phyloP scores from a whole-genome alignment of 345 rosid species.

The Schrenkiella parvula region DNA sequence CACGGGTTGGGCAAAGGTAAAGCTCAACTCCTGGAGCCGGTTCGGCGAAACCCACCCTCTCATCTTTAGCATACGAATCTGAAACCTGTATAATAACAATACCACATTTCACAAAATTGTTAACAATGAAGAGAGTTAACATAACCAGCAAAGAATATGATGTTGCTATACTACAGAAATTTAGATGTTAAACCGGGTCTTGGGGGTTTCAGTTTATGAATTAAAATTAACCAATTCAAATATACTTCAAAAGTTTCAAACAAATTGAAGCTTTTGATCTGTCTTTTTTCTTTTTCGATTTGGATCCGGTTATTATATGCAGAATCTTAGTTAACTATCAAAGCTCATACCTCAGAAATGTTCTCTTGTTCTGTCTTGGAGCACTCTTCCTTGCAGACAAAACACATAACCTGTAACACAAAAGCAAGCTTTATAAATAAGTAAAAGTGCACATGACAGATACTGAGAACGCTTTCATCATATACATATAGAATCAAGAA shows the following conservation, averaged over 20 bases:
- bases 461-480: background rate
- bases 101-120: background rate
- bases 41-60: constrained; percentile 78
- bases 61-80: constrained; percentile 56
- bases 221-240: too few relatives aligned
- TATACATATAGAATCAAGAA: background rate
- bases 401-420: constrained; percentile 56
- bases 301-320: background rate
- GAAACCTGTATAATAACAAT: constrained; percentile 46
- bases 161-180: background rate
- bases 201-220: background rate
- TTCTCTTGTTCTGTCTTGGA: constrained; percentile 43
- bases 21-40: constrained; percentile 72
- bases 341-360: constrained; percentile 52
- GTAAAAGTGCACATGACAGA: background rate
- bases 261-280: too few relatives aligned
- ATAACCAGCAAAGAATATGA: background rate
- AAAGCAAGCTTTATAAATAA: background rate
- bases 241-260: too few relatives aligned
- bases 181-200: background rate
- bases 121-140: background rate
- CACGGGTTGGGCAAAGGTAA: constrained; percentile 66
- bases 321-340: background rate
- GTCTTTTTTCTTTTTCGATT: background rate
- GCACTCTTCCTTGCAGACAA: constrained; percentile 53